Conservation (phyloP, 1,284 basidiomycete species). For the Laetiporus sulphureus region DNA sequence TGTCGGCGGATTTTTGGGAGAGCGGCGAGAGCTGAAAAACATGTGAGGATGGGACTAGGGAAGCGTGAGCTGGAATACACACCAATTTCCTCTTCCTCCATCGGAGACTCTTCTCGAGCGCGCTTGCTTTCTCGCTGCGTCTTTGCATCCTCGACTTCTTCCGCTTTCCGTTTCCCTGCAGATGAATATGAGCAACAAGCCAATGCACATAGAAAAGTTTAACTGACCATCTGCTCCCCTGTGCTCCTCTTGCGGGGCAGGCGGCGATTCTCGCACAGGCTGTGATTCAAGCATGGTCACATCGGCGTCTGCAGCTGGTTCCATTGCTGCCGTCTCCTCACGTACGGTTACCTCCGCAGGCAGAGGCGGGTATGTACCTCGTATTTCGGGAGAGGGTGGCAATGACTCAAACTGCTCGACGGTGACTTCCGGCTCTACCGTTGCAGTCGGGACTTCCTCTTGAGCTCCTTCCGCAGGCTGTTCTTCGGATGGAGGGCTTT, state of each 20-base stretch:
- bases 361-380: too few relatives aligned
- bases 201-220: background rate
- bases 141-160: constrained; percentile 46
- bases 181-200: background rate
- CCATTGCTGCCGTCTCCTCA: background rate
- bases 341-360: background rate
- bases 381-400: too few relatives aligned
- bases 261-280: too few relatives aligned
- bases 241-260: too few relatives aligned
- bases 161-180: constrained; percentile 71
- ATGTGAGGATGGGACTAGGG: background rate
- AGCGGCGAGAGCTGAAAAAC: constrained; percentile 21
- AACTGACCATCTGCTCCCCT: too few relatives aligned
- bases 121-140: constrained; percentile 56
- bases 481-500: background rate
- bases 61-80: constrained; percentile 4
- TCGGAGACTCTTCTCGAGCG: constrained; percentile 60
- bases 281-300: background rate
- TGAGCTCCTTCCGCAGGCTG: background rate
- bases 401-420: too few relatives aligned
- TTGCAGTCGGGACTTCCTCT: too few relatives aligned
- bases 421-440: too few relatives aligned
- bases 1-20: constrained; percentile 14
- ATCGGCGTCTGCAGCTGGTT: background rate
- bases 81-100: constrained; percentile 61